A percentile compares a stretch with the other conserved stretches of the same genome.
These are phyloP conservation scores for Rhizopus arrhizus DNA, from an alignment of 371 early-diverging fungal species.

Conservation along the genomic window DNA sequence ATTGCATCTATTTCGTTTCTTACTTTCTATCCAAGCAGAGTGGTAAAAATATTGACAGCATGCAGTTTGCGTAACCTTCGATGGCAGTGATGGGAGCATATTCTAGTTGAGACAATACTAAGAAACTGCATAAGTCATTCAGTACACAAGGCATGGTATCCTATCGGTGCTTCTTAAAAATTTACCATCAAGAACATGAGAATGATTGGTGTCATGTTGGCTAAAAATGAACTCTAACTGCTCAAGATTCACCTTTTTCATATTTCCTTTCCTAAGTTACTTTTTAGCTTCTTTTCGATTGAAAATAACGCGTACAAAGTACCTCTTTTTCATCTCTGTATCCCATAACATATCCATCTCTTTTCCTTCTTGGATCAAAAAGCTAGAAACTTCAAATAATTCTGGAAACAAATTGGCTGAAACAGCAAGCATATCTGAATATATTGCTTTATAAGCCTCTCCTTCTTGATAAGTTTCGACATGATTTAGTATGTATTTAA, in stretches of 20 bases:
- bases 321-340: constrained; percentile 4
- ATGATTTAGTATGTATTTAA: constrained; percentile 46
- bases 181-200: constrained; percentile 14
- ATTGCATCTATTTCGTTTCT: background rate
- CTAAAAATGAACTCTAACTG: constrained; percentile 9
- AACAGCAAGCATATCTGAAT: constrained; percentile 45
- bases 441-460: constrained; percentile 42
- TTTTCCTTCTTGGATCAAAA: constrained; percentile 47
- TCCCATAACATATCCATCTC: constrained; percentile 25
- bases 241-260: background rate
- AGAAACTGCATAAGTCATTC: background rate
- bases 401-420: constrained; percentile 53
- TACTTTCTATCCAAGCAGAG: constrained; percentile 32
- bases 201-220: constrained; percentile 21
- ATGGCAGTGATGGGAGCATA: constrained; percentile 12
- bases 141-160: background rate
- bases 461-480: constrained; percentile 35
- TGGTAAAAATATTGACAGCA: constrained; percentile 23
- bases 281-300: background rate
- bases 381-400: constrained; percentile 50
- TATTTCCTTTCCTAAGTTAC: background rate
- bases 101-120: constrained; percentile 23
- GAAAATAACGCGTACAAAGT: background rate
- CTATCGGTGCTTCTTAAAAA: no score
- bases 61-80: constrained; percentile 20